These are phyloP conservation scores for Populus hybrid DNA, from an alignment of 441 rosid species.

Conservation along the genomic window DNA sequence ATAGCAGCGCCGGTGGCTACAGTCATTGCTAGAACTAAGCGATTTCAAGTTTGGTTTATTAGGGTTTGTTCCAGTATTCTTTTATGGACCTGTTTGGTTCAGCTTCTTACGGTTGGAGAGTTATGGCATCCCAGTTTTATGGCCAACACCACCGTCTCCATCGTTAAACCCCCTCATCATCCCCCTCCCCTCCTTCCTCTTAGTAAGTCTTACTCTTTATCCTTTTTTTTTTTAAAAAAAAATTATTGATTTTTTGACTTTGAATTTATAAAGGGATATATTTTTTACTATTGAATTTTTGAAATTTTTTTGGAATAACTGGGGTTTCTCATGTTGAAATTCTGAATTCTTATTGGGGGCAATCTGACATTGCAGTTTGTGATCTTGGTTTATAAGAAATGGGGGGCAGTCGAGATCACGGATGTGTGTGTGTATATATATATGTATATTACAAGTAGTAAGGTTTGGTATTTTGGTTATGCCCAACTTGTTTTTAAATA, in stretches of 20 bases:
- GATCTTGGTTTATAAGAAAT: neutral
- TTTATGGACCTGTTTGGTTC: conserved; percentile 99
- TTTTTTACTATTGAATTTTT: neutral
- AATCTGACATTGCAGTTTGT: neutral
- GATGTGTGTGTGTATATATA: neutral
- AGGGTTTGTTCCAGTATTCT: conserved; percentile 86
- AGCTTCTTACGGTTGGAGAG: conserved; percentile 80
- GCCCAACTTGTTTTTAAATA: neutral
- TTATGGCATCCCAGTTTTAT: conserved; percentile 78
- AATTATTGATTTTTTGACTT: neutral
- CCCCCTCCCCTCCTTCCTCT: conserved; percentile 18
- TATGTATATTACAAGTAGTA: neutral
- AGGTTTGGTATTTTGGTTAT: conserved; percentile 1
- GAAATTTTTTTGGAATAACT: neutral
- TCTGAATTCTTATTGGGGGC: neutral
- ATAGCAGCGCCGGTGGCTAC: conserved; percentile 33
- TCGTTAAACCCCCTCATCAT: conserved; percentile 45
- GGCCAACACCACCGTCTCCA: conserved; percentile 42
- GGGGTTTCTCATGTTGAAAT: neutral
- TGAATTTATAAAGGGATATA: neutral
- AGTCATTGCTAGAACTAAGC: conserved; percentile 53
- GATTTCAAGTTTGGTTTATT: conserved; percentile 82
- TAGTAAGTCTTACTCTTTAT: neutral
- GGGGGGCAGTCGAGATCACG: neutral
- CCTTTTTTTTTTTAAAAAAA: neutral